phyloP scores from a whole-genome alignment of 2,329 filamentous ascomycete species.

The Rachicladosporium sp. region DNA sequence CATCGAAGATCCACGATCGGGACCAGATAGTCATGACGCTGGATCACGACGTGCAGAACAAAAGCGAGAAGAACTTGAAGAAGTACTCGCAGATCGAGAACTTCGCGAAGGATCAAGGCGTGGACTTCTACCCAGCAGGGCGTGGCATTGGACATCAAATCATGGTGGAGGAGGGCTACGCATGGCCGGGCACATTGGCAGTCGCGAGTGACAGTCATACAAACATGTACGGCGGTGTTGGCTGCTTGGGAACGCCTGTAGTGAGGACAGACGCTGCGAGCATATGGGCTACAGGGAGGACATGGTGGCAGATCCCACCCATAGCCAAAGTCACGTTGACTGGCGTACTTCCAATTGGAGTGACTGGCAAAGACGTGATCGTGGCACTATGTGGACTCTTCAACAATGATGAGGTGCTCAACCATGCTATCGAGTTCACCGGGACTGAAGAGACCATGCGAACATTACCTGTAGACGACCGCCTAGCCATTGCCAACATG shows the following conservation, averaged over 20 bases:
- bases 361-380: conserved; percentile 90
- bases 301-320: conserved; percentile 83
- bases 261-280: conserved; percentile 78
- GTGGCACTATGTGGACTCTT: conserved; percentile 78
- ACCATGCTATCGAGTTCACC: conserved; percentile 80
- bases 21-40: conserved; percentile 70
- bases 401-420: conserved; percentile 76
- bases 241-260: conserved; percentile 64
- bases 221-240: conserved; percentile 75
- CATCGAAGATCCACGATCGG: conserved; percentile 57
- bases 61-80: conserved; percentile 60
- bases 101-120: conserved; percentile 67
- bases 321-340: conserved; percentile 69
- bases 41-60: conserved; percentile 85
- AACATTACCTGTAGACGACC: conserved; percentile 58
- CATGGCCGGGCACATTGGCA: conserved; percentile 72
- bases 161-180: conserved; percentile 75
- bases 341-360: conserved; percentile 62
- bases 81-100: conserved; percentile 74
- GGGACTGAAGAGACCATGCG: conserved; percentile 66
- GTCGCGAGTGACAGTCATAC: conserved; percentile 70
- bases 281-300: conserved; percentile 72
- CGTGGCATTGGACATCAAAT: conserved; percentile 82
- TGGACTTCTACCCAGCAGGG: conserved; percentile 66
- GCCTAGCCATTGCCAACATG: conserved; percentile 71